Evolutionary conservation across 2,329 filamentous ascomycete genomes (phyloP), one percentile per base, ranked within the genome.

Genomic region (Stachybotrys chartarum): DNA sequence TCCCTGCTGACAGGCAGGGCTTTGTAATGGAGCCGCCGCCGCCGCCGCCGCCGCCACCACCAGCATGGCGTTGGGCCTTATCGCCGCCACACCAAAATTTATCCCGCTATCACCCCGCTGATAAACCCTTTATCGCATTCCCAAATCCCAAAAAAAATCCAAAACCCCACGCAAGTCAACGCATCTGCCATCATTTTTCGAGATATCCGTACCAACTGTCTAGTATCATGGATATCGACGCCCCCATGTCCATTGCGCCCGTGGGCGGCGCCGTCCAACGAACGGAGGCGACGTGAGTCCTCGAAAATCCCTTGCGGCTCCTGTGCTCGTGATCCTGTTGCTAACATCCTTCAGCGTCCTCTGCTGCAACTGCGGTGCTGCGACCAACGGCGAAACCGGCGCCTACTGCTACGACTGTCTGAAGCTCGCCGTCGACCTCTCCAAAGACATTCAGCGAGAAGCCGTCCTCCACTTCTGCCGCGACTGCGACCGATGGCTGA

Each of bases 341-440:
- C 54, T 59, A 53, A 60, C 57, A 53, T 30, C 46, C 24, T 52
- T 17, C 55, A 73, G 70, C 51, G 96, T 97, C 68, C 88, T 99
- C 56, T 99, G 94, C 75, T 96, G 91, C 78, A 96, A 97, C 80
- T 99, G 94, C 73, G 94, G 93, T 68, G 91, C 90, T 58, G 87
- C 93, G 45, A 96, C 99, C 66, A 92, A 97, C 73, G 94, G 94
- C 91, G 17, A 84, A 30, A 86, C 88, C 54, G 91, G 91, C 59
- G 92, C 94, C 46, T 86, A 97, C 56, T 99, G 94, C 77, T 91
- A 91, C 72, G 93, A 97, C 78, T 97, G 94, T 73, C 85, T 97
- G 69, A 96, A 96, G 72, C 83, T 95, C 63, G 95, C 91, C 51
- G 84, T 95, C 73, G 94, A 99, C 74, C 93, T 97, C 63, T 95